These are phyloP conservation scores for Annulohypoxylon moriforme DNA, from an alignment of 495 filamentous ascomycete genomes.

Conservation along the genomic window DNA sequence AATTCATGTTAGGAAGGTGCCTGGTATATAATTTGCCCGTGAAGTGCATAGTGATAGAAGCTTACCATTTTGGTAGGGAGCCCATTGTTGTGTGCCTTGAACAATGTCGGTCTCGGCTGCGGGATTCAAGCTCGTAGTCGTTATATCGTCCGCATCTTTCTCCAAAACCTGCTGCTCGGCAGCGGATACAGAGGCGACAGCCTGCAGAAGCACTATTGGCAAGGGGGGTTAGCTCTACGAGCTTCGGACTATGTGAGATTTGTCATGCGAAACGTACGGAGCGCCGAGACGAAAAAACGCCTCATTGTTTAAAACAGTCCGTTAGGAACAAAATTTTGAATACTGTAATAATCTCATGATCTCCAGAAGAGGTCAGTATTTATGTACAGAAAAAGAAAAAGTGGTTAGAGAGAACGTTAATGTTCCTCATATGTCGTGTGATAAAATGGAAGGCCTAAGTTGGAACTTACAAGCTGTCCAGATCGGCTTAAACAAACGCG, in stretches of 20 bases:
- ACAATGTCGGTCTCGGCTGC: slow-evolving; percentile 48
- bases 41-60: neutral
- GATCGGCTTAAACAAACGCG: slow-evolving; percentile 41
- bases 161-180: slow-evolving; percentile 53
- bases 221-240: slow-evolving; percentile 34
- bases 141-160: slow-evolving; percentile 36
- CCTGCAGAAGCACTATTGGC: slow-evolving; percentile 61
- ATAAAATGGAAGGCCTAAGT: slow-evolving; percentile 9
- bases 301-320: slow-evolving; percentile 49
- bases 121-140: slow-evolving; percentile 44
- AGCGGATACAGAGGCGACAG: slow-evolving; percentile 49
- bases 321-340: slow-evolving; percentile 46
- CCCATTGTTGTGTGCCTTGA: slow-evolving; percentile 39
- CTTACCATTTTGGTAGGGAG: slow-evolving; percentile 50
- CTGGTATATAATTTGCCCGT: slow-evolving; percentile 10
- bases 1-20: slow-evolving; percentile 23
- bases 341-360: slow-evolving; percentile 46
- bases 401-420: neutral
- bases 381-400: slow-evolving; percentile 2
- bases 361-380: slow-evolving; percentile 34
- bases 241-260: slow-evolving; percentile 13
- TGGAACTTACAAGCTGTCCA: slow-evolving; percentile 51
- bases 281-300: slow-evolving; percentile 54
- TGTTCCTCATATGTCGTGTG: slow-evolving; percentile 6
- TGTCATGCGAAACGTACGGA: slow-evolving; percentile 51